These are phyloP conservation scores for Brettanomyces nanus DNA, from an alignment of 805 yeast species.

Conservation along the genomic window DNA sequence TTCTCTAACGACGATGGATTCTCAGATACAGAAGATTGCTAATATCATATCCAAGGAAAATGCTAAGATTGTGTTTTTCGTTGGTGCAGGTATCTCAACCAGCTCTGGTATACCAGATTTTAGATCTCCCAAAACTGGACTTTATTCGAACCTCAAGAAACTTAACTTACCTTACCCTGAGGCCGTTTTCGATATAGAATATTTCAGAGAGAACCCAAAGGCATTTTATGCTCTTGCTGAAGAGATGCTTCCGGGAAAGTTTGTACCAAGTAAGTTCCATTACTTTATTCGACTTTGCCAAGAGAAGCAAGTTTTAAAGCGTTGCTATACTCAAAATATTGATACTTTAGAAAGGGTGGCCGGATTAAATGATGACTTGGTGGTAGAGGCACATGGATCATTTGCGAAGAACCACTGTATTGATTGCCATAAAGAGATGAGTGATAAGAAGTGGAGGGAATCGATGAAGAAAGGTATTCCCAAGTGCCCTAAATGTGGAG, in stretches of 20 bases:
- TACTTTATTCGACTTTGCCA: conserved; percentile 59
- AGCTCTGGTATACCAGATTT: conserved; percentile 95
- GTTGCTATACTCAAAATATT: conserved; percentile 88
- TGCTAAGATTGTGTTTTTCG: conserved; percentile 51
- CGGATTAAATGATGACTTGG: conserved; percentile 53
- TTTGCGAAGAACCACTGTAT: conserved; percentile 82
- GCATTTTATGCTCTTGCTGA: conserved; percentile 81
- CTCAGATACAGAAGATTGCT: conserved; percentile 15
- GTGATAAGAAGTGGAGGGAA: conserved; percentile 35
- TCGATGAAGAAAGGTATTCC: conserved; percentile 34
- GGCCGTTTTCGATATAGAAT: conserved; percentile 89
- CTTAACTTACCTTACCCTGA: conserved; percentile 85
- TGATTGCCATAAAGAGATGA: conserved; percentile 54
- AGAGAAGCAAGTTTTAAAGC: conserved; percentile 48
- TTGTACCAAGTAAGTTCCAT: conserved; percentile 78
- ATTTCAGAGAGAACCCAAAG: conserved; percentile 62
- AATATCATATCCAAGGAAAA: conserved; percentile 16
- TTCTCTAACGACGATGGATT: too few relatives aligned
- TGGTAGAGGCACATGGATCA: conserved; percentile 94
- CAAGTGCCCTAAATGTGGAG: conserved; percentile 55
- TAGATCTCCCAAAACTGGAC: conserved; percentile 82
- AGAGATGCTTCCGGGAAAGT: conserved; percentile 85
- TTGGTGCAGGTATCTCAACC: conserved; percentile 94
- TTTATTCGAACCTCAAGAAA: conserved; percentile 70
- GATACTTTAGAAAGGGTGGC: conserved; percentile 87